Conservation (phyloP, 306 rosid genomes). For the Cucumis melo region DNA sequence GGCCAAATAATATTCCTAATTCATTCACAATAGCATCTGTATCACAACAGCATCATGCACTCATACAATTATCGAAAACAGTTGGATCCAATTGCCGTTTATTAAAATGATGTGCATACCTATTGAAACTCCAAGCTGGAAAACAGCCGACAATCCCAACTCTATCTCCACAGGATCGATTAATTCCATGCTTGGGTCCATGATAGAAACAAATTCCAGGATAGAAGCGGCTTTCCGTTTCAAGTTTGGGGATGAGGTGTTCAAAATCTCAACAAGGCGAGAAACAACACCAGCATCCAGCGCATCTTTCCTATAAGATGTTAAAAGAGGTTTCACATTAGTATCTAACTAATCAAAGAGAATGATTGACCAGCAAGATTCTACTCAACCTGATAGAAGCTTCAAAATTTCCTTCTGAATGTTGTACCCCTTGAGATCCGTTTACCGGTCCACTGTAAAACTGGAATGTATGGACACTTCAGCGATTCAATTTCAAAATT, state of each 20-base stretch:
- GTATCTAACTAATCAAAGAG: background rate
- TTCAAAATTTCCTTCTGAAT: conserved; percentile 12
- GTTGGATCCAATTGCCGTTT: background rate
- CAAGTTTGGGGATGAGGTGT: conserved; percentile 42
- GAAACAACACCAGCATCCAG: conserved; percentile 37
- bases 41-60: background rate
- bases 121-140: conserved; percentile 42
- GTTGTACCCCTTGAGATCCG: conserved; percentile 25
- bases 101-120: conserved; percentile 25
- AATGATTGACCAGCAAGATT: conserved; percentile 6
- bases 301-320: conserved; percentile 33
- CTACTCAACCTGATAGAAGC: conserved; percentile 13
- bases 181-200: conserved; percentile 38
- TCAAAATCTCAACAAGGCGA: conserved; percentile 57
- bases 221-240: conserved; percentile 70
- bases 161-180: conserved; percentile 38
- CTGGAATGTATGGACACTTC: conserved; percentile 49
- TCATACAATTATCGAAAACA: background rate
- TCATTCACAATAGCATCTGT: background rate
- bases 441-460: conserved; percentile 53
- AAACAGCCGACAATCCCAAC: conserved; percentile 47
- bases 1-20: background rate
- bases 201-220: conserved; percentile 57
- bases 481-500: conserved; percentile 18
- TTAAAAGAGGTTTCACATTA: background rate